phyloP scores from a whole-genome alignment of 2,329 filamentous ascomycete species.

The Diaporthe citrichinensis region DNA sequence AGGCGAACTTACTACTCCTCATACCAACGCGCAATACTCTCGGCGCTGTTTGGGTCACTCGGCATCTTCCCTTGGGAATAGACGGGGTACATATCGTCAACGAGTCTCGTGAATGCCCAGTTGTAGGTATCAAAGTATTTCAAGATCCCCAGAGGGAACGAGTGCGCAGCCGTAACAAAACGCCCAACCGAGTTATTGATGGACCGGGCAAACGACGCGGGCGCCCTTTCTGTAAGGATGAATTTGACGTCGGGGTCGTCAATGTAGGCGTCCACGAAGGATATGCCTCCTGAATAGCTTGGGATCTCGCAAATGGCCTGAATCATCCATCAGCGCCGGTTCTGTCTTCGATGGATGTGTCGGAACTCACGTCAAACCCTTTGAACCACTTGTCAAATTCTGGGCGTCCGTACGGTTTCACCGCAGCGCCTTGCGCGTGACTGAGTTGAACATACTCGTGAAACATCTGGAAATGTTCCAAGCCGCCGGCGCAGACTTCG shows the following conservation, averaged over 20 bases:
- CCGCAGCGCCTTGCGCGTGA: too few relatives aligned
- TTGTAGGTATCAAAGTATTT: slow-evolving; percentile 6
- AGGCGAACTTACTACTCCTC: slow-evolving; percentile 3
- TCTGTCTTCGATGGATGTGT: too few relatives aligned
- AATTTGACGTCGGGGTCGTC: slow-evolving; percentile 6
- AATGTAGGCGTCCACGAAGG: slow-evolving; percentile 7
- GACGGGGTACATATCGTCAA: not conserved
- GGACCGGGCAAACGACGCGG: not conserved
- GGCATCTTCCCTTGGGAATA: not conserved
- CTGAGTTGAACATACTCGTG: not conserved
- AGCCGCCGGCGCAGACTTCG: not conserved
- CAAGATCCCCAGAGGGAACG: not conserved
- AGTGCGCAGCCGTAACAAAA: not conserved
- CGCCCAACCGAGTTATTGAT: not conserved
- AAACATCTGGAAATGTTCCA: slow-evolving; percentile 4
- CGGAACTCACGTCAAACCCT: not conserved
- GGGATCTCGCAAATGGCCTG: slow-evolving; percentile 20
- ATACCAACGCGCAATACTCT: slow-evolving; percentile 2
- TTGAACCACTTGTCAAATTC: slow-evolving; percentile 21
- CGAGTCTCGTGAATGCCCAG: not conserved
- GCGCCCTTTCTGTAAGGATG: not conserved
- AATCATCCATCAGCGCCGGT: not conserved
- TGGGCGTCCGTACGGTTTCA: not conserved
- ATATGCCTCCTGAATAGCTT: not conserved
- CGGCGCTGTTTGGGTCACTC: not conserved